These are phyloP conservation scores for Phoenix roebelenii DNA, from an alignment of 176 grass and related monocot species.

Conservation along the genomic window DNA sequence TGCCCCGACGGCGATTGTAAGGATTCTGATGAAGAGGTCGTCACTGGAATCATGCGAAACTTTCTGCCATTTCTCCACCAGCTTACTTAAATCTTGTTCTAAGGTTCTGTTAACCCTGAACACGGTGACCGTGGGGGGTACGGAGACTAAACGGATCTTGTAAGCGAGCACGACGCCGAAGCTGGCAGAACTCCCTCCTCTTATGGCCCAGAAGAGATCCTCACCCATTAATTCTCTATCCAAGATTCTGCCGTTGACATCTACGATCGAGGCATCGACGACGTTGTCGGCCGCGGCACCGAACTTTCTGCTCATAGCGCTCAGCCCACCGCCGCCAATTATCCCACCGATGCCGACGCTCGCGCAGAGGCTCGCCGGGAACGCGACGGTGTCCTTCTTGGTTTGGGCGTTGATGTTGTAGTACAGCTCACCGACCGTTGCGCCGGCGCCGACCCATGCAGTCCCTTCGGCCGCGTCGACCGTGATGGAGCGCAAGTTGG, in stretches of 20 bases:
- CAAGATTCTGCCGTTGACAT: constrained; percentile 17
- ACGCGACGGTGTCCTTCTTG: constrained; percentile 6
- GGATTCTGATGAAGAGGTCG: constrained; percentile 10
- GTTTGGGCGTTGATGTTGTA: constrained; percentile 6
- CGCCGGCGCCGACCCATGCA: constrained; percentile 11
- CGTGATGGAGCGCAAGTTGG: too few species aligned
- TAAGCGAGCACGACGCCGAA: constrained; percentile 18
- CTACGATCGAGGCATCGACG: constrained; percentile 22
- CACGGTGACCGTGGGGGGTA: constrained; percentile 9
- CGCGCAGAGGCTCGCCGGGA: constrained; percentile 7
- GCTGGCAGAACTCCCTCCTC: constrained; percentile 12
- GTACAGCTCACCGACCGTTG: constrained; percentile 18
- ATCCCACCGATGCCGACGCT: constrained; percentile 16
- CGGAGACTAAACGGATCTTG: constrained; percentile 15
- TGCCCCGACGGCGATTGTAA: background rate
- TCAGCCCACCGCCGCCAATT: constrained; percentile 13
- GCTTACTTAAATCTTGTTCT: constrained; percentile 4
- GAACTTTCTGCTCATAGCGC: constrained; percentile 6
- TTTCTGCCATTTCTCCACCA: constrained; percentile 20
- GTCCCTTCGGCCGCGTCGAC: too few species aligned
- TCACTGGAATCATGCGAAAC: constrained; percentile 4
- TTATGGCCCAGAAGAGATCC: constrained; percentile 29
- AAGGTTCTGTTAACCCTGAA: constrained; percentile 18
- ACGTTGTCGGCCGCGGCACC: constrained; percentile 19
- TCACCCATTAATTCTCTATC: constrained; percentile 15